Conservation (phyloP, 805 yeast species). For the Wickerhamomyces rabaulensis region DNA sequence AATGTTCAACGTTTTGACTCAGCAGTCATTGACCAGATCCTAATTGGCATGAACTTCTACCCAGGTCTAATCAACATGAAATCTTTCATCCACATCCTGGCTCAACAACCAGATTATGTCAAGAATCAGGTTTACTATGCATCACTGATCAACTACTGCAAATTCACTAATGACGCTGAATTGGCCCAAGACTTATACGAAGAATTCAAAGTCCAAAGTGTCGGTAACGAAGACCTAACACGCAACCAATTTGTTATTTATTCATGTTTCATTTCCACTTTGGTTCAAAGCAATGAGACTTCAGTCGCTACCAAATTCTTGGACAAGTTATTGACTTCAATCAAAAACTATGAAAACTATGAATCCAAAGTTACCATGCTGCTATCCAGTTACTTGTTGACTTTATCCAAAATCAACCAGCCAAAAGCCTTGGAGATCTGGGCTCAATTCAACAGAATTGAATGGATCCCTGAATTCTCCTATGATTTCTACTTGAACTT, state of each 20-base stretch:
- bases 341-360: slow-evolving; percentile 30
- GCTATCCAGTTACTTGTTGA: slow-evolving; percentile 38
- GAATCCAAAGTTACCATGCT: slow-evolving; percentile 33
- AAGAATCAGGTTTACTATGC: slow-evolving; percentile 33
- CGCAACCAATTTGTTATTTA: slow-evolving; percentile 44
- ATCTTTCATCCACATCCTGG: slow-evolving; percentile 28
- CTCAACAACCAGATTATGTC: slow-evolving; percentile 17
- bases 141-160: slow-evolving; percentile 35
- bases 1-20: slow-evolving; percentile 41
- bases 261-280: slow-evolving; percentile 43
- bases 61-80: slow-evolving; percentile 30
- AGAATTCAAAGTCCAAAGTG: slow-evolving; percentile 26
- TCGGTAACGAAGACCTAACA: slow-evolving; percentile 15
- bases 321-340: slow-evolving; percentile 46
- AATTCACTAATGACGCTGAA: slow-evolving; percentile 30
- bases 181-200: slow-evolving; percentile 37
- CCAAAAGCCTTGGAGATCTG: slow-evolving; percentile 31
- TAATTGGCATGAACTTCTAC: slow-evolving; percentile 39
- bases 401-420: slow-evolving; percentile 30
- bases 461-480: slow-evolving; percentile 37
- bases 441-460: slow-evolving; percentile 30
- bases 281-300: slow-evolving; percentile 45
- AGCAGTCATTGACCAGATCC: slow-evolving; percentile 38
- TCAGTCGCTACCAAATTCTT: slow-evolving; percentile 50
- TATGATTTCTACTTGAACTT: slow-evolving; percentile 32